A percentile compares a stretch with the other conserved stretches of the same genome.
Evolutionary conservation across 2,329 filamentous ascomycete genomes (phyloP).

Genomic region (Fusarium aywerte): DNA sequence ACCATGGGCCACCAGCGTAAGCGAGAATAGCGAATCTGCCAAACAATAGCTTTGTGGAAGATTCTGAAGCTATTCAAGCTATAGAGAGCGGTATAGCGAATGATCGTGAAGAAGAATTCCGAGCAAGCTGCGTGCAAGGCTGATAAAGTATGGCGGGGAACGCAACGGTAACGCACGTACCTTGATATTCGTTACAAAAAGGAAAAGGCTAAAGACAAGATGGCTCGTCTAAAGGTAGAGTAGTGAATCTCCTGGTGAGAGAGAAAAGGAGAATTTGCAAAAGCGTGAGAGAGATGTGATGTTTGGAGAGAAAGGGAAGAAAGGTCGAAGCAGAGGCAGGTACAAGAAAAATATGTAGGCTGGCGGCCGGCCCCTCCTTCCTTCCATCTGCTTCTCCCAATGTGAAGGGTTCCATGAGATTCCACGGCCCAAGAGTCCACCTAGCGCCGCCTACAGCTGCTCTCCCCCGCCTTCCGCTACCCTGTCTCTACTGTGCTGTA

Average conservation of each 20-base stretch:
- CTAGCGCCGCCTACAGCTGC: slow-evolving; percentile 33
- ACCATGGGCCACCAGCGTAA: neutral
- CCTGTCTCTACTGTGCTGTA: neutral
- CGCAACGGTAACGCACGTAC: slow-evolving; percentile 32
- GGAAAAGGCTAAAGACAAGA: slow-evolving; percentile 40
- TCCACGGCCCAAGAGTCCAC: slow-evolving; percentile 52
- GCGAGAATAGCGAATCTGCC: neutral
- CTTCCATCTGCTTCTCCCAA: slow-evolving; percentile 45
- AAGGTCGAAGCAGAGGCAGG: slow-evolving; percentile 42
- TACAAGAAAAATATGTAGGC: slow-evolving; percentile 53
- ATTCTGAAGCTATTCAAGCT: slow-evolving; percentile 2
- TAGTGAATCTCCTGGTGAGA: slow-evolving; percentile 40
- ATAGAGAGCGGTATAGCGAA: neutral
- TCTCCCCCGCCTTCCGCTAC: slow-evolving; percentile 26
- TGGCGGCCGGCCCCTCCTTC: slow-evolving; percentile 45
- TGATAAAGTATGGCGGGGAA: slow-evolving; percentile 10
- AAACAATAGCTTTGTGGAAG: neutral
- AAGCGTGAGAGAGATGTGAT: slow-evolving; percentile 38
- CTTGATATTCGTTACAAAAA: slow-evolving; percentile 45
- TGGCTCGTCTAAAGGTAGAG: slow-evolving; percentile 40
- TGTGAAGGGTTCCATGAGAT: slow-evolving; percentile 59
- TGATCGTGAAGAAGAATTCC: neutral
- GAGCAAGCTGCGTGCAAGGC: slow-evolving; percentile 17
- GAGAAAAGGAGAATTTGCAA: slow-evolving; percentile 23
- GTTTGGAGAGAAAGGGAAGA: slow-evolving; percentile 41